These are phyloP conservation scores for Cyclocybe cylindracea DNA, from an alignment of 768 basidiomycete genomes.

Conservation along the genomic window DNA sequence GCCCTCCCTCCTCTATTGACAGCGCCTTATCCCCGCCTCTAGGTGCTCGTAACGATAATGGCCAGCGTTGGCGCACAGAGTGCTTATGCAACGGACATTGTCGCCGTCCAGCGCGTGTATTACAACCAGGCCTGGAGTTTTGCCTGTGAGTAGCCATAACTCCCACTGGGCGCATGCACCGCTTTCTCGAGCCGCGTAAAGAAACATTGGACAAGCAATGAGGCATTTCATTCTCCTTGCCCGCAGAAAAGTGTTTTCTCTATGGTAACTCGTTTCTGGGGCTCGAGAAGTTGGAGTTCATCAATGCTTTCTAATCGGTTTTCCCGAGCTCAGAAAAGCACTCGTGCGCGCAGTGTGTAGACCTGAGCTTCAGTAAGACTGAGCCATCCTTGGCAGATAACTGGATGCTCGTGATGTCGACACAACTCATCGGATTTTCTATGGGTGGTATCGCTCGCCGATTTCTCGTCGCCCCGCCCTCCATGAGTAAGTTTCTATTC, in stretches of 20 bases:
- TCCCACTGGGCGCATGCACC: too few species aligned
- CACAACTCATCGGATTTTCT: slow-evolving; percentile 65
- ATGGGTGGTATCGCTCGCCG: slow-evolving; percentile 60
- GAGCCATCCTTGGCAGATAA: slow-evolving; percentile 33
- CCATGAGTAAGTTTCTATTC: slow-evolving; percentile 49
- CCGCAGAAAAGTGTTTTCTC: too few species aligned
- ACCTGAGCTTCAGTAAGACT: too few species aligned
- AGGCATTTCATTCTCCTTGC: too few species aligned
- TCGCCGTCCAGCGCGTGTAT: slow-evolving; percentile 72
- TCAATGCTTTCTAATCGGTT: too few species aligned
- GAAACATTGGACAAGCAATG: too few species aligned
- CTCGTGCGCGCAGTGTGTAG: too few species aligned
- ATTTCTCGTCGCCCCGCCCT: slow-evolving; percentile 64
- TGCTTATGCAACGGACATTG: slow-evolving; percentile 69
- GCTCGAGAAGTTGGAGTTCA: too few species aligned
- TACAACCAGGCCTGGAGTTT: slow-evolving; percentile 64
- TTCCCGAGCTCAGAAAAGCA: too few species aligned
- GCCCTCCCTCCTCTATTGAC: neutral
- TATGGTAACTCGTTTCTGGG: too few species aligned
- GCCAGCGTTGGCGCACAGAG: slow-evolving; percentile 53
- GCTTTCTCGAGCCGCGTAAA: too few species aligned
- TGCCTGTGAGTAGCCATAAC: slow-evolving; percentile 27
- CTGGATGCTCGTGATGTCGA: slow-evolving; percentile 70
- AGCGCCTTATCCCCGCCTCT: slow-evolving; percentile 9
- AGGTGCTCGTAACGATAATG: slow-evolving; percentile 72